Evolutionary conservation across 2,329 filamentous ascomycete genomes (phyloP), one percentile per base, ranked within the genome.

Genomic region (Penicillium fuscoglaucum): DNA sequence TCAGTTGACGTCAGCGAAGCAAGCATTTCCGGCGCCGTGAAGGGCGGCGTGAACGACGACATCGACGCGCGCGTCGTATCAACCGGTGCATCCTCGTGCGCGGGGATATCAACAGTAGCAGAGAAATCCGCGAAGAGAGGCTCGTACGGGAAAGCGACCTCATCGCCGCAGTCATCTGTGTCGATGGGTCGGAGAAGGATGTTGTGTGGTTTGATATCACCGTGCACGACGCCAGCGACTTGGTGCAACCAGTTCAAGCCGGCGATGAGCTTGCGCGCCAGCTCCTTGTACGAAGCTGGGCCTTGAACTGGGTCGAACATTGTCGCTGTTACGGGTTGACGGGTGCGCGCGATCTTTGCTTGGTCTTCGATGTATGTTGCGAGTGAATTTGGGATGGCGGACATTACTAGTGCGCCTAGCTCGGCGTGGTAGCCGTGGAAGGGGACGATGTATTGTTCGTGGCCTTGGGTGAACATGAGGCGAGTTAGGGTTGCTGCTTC

Each of bases 161-260:
- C 58, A 5, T 61, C 59, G 7, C 46, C 28, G 29, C 52, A 43
- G 2, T 57, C 31, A 8, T 60, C 52, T 4, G 58, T 57, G n/a
- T 60, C 46, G 6, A 66, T 59, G 24, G 67, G 63, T 4, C 67
- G 69, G 2, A 81, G 68, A 0, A 80, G 69, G 29, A 80, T 68
- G 41, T 80, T 81, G 46, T 75, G 73, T 6, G 77, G 78, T 59
- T 81, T 81, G 65, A 81, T 76, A 66, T 81, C 79, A 1, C 78
- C 79, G 61, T 82, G 80, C 3, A 81, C 72, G 4, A 81, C 70
- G 5, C 72, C 70, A 2, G 73, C 69, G 3, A 63, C 60, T 35
- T 66, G 62, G 51, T 82, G 80, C 7, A 82, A 68, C 76, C 78
- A 82, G 8, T 66, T 63, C 3, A 82, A 69, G 0, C 77, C 74